A percentile compares a stretch with the other conserved stretches of the same genome.
These are phyloP conservation scores for Leptographium radiaticola DNA, from an alignment of 2,329 filamentous ascomycete species.

Conservation along the genomic window DNA sequence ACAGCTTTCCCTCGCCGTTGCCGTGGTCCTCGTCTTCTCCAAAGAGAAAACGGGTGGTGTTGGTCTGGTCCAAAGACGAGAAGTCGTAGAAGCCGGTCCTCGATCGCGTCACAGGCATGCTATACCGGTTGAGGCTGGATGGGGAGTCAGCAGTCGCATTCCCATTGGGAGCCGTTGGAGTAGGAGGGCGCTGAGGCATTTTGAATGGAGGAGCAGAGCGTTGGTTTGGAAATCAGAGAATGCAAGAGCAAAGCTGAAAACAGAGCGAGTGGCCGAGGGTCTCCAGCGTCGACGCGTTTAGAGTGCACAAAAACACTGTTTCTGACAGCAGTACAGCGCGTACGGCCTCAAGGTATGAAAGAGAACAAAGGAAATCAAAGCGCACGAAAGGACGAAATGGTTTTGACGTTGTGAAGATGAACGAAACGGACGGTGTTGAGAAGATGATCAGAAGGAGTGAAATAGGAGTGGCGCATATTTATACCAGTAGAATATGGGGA, in stretches of 20 bases:
- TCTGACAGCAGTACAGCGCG: too few species aligned
- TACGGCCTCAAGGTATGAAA: too few species aligned
- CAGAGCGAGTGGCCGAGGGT: neutral
- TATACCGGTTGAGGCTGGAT: conserved; percentile 74
- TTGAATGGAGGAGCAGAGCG: neutral
- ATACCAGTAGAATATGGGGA: too few species aligned
- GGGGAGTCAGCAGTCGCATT: conserved; percentile 5
- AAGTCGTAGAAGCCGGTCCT: conserved; percentile 55
- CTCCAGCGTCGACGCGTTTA: neutral
- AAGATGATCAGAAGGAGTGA: too few species aligned
- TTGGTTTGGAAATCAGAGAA: neutral
- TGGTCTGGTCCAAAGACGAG: conserved; percentile 60
- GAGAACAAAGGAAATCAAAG: too few species aligned
- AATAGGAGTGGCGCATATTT: too few species aligned
- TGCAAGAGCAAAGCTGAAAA: neutral
- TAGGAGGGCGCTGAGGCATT: neutral
- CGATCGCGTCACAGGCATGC: conserved; percentile 73
- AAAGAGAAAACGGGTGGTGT: conserved; percentile 77
- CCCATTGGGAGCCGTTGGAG: neutral
- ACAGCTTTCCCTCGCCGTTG: conserved; percentile 54
- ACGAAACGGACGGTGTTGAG: too few species aligned
- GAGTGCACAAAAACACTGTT: neutral
- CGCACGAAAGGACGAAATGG: too few species aligned
- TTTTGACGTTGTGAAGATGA: too few species aligned
- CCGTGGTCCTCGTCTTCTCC: conserved; percentile 53